Evolutionary conservation across 768 basidiomycete species (phyloP).

Genomic region (Lyophyllum shimeji): DNA sequence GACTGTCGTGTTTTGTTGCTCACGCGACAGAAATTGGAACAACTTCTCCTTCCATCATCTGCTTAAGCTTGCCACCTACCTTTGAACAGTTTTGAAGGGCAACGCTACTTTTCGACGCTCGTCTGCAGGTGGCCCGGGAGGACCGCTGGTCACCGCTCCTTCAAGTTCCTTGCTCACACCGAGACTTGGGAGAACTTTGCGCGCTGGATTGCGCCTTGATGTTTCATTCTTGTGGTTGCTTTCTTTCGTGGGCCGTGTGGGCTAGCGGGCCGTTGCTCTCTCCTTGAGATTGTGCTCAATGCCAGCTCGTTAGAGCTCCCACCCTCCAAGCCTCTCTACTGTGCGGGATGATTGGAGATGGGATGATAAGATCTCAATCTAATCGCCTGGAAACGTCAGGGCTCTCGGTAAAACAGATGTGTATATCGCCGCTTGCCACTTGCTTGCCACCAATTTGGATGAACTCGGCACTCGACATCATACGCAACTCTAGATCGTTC

Average conservation of each 20-base stretch:
- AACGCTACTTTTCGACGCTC: not conserved
- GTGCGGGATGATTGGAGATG: too few relatives aligned
- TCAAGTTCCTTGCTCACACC: not conserved
- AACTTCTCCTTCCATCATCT: not conserved
- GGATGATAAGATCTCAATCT: too few relatives aligned
- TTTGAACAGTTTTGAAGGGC: not conserved
- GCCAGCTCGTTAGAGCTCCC: too few relatives aligned
- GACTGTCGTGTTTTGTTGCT: not conserved
- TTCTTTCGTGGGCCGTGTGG: constrained; percentile 9
- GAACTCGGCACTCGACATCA: too few relatives aligned
- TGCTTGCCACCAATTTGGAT: too few relatives aligned
- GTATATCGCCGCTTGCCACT: too few relatives aligned
- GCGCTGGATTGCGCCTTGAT: not conserved
- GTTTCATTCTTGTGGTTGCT: not conserved
- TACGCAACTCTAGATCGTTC: too few relatives aligned
- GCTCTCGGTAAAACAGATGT: too few relatives aligned
- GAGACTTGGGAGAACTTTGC: not conserved
- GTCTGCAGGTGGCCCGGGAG: constrained; percentile 11
- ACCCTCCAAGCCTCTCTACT: too few relatives aligned
- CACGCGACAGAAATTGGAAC: not conserved
- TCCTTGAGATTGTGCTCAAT: too few relatives aligned
- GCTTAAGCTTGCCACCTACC: too few relatives aligned
- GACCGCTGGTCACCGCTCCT: constrained; percentile 2
- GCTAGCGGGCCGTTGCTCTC: constrained; percentile 9
- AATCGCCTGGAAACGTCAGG: too few relatives aligned